phyloP scores from a whole-genome alignment of 495 filamentous ascomycete genomes.

The Penicillium canescens region DNA sequence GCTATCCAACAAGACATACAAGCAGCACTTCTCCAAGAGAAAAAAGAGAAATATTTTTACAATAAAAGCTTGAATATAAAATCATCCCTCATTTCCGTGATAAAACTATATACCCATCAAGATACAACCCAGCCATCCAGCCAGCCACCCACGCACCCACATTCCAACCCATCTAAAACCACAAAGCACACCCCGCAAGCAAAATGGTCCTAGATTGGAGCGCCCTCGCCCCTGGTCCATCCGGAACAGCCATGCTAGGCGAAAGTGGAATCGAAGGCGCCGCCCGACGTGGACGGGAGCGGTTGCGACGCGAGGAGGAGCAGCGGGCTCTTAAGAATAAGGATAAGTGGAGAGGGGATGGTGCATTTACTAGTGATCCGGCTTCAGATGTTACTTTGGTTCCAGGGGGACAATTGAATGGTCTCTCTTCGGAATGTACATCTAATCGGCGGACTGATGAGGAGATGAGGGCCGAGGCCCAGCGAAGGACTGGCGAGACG shows the following conservation, averaged over 20 bases:
- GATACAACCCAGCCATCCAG: no score
- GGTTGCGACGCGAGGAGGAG: constrained; percentile 1
- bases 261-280: constrained; percentile 18
- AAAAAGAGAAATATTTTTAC: no score
- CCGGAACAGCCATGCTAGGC: constrained; percentile 17
- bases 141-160: no score
- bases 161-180: no score
- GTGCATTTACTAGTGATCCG: not conserved
- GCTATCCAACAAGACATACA: not conserved
- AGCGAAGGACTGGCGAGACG: not conserved
- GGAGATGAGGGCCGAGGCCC: no score
- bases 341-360: not conserved
- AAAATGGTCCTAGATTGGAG: constrained; percentile 2
- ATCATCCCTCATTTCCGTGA: no score
- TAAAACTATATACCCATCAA: no score
- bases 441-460: no score
- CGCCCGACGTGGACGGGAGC: constrained; percentile 6
- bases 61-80: no score
- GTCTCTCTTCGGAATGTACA: no score
- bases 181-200: not conserved
- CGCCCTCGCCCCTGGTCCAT: constrained; percentile 10
- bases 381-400: not conserved
- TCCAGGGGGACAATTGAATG: no score
- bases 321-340: not conserved
- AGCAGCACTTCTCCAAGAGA: not conserved